Evolutionary conservation across 768 basidiomycete species (phyloP), one percentile per base, ranked within the genome.

Genomic region (Boletus vinaceobasis): DNA sequence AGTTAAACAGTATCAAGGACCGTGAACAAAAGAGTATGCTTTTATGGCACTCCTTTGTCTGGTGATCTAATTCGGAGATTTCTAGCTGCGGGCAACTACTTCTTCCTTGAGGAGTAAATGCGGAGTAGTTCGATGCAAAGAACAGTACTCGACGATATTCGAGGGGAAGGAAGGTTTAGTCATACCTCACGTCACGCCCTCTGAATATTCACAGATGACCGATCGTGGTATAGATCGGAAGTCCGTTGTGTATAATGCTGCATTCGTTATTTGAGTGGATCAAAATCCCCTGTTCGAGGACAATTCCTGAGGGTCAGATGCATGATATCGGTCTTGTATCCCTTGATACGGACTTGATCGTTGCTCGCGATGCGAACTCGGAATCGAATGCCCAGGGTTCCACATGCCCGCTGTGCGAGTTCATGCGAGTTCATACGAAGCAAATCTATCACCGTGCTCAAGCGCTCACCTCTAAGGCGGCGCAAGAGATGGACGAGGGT

Each of bases 21-120:
- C 77, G 88, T 53, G 91, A 93, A 71, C 91, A 93, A 74, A 93
- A 93, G 74, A 60, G 90, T 90, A 61, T 31, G 81, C 66, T 19
- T 52, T 52, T 19, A 4, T 48, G 48, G 33, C 19, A 17, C n/a
- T 48, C 39, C 10, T 52, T 37, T 44, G 27, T 45, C 19, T 11
- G 49, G 48, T 57, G 15, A 38, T 60, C 49, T 57, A 39, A 59
- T 36, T 21, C 53, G 7, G 39, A 43, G 37, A 21, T 43, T 57
- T 65, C 17, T 65, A 92, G 90, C 76, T 49, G 75, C 87, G 52
- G 90, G 90, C 26, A 93, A 90, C 71, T 93, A 93, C 73, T 93
- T 93, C 83, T 93, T 93, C 88, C 81, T 93, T 15, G 90, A 93
- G 70, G 90, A 92, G 65, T 90, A 77, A 71, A 39, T 15, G 33